Percentiles rank a stretch among this genome's conserved stretches.
Conservation (phyloP, 2,329 filamentous ascomycete genomes). For the Cladosporium sp. region DNA sequence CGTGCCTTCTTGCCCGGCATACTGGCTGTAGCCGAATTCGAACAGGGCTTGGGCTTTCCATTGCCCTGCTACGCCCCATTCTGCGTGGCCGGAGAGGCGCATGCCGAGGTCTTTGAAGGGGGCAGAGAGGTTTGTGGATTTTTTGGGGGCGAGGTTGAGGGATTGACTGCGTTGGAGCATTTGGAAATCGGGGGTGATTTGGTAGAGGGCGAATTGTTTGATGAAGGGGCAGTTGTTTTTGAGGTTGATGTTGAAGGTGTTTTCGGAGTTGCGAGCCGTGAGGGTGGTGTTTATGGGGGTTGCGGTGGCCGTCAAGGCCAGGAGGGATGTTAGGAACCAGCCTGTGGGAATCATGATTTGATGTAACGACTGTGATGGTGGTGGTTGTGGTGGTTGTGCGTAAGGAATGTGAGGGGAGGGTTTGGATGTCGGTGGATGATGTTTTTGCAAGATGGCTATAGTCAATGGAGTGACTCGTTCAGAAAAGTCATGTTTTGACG, state of each 20-base stretch:
- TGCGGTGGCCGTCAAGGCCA: conserved; percentile 10
- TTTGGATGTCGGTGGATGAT: not conserved
- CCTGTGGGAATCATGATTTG: conserved; percentile 4
- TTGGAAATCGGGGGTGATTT: conserved; percentile 21
- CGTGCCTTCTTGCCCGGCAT: conserved; percentile 20
- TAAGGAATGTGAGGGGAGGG: not conserved
- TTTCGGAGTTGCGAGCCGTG: conserved; percentile 7
- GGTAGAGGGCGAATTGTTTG: conserved; percentile 27
- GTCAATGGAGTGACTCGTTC: not conserved
- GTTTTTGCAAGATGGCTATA: conserved; percentile 5
- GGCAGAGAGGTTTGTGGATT: conserved; percentile 17
- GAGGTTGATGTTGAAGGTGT: conserved; percentile 26
- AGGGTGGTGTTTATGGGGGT: conserved; percentile 7
- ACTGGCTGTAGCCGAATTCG: conserved; percentile 27
- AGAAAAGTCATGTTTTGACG: not conserved
- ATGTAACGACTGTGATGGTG: conserved; percentile 4
- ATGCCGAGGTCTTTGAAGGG: conserved; percentile 24
- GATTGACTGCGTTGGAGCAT: conserved; percentile 22
- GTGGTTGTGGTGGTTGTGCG: not conserved
- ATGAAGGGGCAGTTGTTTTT: conserved; percentile 24
- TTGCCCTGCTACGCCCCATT: conserved; percentile 23
- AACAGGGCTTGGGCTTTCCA: conserved; percentile 26
- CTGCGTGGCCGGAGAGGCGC: conserved; percentile 26
- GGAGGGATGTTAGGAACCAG: conserved; percentile 7
- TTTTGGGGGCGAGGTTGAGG: conserved; percentile 17